Evolutionary conservation across 2,329 filamentous ascomycete species (phyloP).

Genomic region (Teratosphaeria destructans): DNA sequence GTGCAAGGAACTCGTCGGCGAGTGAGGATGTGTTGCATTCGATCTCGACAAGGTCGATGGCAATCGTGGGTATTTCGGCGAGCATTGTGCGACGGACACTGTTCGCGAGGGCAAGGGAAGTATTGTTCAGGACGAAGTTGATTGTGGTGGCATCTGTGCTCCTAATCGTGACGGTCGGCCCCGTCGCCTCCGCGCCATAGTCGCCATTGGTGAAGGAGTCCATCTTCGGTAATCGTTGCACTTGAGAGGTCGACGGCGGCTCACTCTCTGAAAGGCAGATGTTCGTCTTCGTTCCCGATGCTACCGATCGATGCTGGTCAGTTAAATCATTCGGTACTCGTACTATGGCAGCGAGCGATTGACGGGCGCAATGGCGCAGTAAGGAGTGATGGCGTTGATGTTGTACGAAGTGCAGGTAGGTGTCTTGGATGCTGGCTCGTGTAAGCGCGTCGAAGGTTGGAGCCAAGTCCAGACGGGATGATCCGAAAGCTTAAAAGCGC

Average conservation of each 20-base stretch:
- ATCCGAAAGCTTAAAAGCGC: background rate
- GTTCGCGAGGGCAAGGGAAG: slow-evolving; percentile 87
- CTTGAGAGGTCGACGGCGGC: background rate
- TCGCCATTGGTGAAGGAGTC: slow-evolving; percentile 2
- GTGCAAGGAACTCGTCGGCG: slow-evolving; percentile 89
- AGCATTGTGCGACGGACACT: slow-evolving; percentile 82
- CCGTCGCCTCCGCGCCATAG: slow-evolving; percentile 11
- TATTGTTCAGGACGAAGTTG: slow-evolving; percentile 82
- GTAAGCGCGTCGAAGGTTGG: background rate
- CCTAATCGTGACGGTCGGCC: slow-evolving; percentile 10
- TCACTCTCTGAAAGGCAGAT: background rate
- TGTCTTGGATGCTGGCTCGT: background rate
- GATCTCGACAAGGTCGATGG: slow-evolving; percentile 89
- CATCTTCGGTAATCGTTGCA: background rate
- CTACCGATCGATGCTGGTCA: background rate
- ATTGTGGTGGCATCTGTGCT: slow-evolving; percentile 61
- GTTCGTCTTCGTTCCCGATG: background rate
- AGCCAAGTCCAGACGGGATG: background rate
- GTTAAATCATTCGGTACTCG: background rate
- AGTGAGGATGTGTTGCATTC: slow-evolving; percentile 91
- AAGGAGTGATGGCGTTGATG: background rate
- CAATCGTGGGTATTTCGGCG: slow-evolving; percentile 86
- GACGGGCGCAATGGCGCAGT: background rate
- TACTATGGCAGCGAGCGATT: too few relatives aligned
- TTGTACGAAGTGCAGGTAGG: background rate